A percentile compares a stretch with the other conserved stretches of the same genome.
Conservation (phyloP, 2,329 filamentous ascomycete species). For the Aspergillus jensenii region DNA sequence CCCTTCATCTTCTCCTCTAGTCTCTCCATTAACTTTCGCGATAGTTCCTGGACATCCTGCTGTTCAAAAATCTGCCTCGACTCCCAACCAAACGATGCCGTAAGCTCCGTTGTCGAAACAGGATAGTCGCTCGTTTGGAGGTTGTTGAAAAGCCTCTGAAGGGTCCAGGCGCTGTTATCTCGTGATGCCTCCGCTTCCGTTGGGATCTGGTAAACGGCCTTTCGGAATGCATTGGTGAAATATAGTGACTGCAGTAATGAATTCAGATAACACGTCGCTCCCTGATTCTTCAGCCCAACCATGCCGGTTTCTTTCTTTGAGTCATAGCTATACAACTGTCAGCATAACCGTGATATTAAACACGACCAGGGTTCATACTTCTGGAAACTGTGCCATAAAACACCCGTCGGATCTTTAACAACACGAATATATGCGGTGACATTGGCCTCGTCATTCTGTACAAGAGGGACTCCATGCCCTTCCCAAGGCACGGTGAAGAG, state of each 20-base stretch:
- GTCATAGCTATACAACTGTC: constrained; percentile 66
- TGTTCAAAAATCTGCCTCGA: constrained; percentile 97
- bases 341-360: constrained; percentile 25
- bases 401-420: constrained; percentile 50
- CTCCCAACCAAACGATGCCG: constrained; percentile 97
- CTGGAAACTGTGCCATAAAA: constrained; percentile 49
- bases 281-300: constrained; percentile 94
- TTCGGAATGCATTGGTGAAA: constrained; percentile 89
- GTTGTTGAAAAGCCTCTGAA: constrained; percentile 93
- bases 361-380: constrained; percentile 31
- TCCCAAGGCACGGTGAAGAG: constrained; percentile 82
- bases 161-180: constrained; percentile 85
- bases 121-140: constrained; percentile 82
- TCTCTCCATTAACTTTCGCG: constrained; percentile 93
- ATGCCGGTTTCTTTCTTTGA: constrained; percentile 99
- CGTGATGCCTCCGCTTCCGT: constrained; percentile 80
- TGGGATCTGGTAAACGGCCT: constrained; percentile 95
- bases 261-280: constrained; percentile 86
- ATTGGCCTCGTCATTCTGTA: constrained; percentile 49
- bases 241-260: constrained; percentile 81
- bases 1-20: constrained; percentile 99
- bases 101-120: constrained; percentile 89
- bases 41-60: constrained; percentile 96
- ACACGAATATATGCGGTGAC: constrained; percentile 50
- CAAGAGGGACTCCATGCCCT: constrained; percentile 57